A percentile compares a stretch with the other conserved stretches of the same genome.
Conservation (phyloP, 352 stramenopile species). For the Hyaloperonospora arabidopsidis region DNA sequence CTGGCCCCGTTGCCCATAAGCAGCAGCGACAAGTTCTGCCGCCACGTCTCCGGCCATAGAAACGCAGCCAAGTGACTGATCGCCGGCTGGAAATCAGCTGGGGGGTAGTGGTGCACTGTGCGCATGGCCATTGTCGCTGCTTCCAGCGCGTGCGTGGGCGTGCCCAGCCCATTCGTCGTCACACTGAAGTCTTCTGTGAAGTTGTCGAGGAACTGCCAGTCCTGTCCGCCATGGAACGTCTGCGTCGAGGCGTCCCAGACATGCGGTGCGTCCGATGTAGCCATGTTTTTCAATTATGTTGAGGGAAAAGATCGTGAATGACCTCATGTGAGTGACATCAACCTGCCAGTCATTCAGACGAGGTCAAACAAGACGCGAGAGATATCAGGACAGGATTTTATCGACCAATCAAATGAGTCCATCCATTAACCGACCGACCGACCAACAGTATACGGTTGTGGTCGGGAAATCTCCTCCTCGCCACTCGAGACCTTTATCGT, state of each 20-base stretch:
- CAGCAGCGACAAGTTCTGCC: conserved; percentile 56
- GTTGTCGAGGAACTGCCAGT: conserved; percentile 87
- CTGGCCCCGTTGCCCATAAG: conserved; percentile 80
- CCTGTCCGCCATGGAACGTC: conserved; percentile 87
- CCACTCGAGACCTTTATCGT: too few relatives aligned
- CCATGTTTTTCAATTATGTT: background rate
- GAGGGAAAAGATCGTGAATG: background rate
- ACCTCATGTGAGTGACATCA: background rate
- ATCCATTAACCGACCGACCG: too few relatives aligned
- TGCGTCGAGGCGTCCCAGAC: conserved; percentile 80
- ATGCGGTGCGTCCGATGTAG: conserved; percentile 13
- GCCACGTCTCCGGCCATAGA: conserved; percentile 57
- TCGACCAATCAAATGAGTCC: too few relatives aligned
- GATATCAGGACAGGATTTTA: too few relatives aligned
- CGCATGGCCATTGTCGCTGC: conserved; percentile 63
- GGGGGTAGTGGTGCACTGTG: conserved; percentile 86
- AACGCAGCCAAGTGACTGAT: conserved; percentile 85
- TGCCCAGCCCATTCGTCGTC: conserved; percentile 84
- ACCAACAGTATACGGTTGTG: too few relatives aligned
- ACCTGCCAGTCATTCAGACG: too few relatives aligned
- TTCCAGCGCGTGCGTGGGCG: conserved; percentile 55
- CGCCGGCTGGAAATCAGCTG: conserved; percentile 84
- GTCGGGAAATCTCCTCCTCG: background rate
- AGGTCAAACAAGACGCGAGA: too few relatives aligned
- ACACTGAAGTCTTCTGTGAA: conserved; percentile 88